These are phyloP conservation scores for Globisporangium rhizosaccharum DNA, from an alignment of 352 stramenopile species.

Conservation along the genomic window DNA sequence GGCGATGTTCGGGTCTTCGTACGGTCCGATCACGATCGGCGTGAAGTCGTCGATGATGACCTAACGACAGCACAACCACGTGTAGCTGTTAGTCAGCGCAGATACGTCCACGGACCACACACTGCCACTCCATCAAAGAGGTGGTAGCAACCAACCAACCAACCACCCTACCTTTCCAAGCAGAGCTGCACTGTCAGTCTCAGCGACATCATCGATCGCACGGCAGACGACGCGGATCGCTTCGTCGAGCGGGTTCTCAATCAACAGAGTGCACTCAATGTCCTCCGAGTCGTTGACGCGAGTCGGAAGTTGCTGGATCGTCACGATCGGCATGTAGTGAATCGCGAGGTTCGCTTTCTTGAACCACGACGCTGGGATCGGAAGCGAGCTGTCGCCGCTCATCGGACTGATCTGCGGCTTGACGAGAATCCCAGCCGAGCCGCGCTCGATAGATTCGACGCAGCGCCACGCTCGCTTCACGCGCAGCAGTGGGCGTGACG, in stretches of 20 bases:
- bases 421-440: conserved; percentile 77
- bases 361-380: conserved; percentile 74
- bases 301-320: conserved; percentile 57
- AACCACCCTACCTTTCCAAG: conserved; percentile 24
- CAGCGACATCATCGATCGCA: neutral
- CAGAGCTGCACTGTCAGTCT: neutral
- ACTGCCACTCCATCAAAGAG: too few species aligned
- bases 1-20: conserved; percentile 79
- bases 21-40: conserved; percentile 64
- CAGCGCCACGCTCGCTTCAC: conserved; percentile 85
- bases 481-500: conserved; percentile 61
- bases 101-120: too few species aligned
- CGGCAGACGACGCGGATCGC: conserved; percentile 58
- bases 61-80: conserved; percentile 9
- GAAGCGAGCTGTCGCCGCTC: conserved; percentile 83
- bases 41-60: conserved; percentile 45
- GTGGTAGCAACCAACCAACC: neutral
- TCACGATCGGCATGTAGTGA: conserved; percentile 73
- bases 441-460: conserved; percentile 73
- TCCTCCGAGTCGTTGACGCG: conserved; percentile 6
- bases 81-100: neutral
- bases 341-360: conserved; percentile 81
- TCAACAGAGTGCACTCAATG: conserved; percentile 52
- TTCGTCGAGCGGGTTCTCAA: conserved; percentile 84
- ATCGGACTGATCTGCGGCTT: conserved; percentile 90